Evolutionary conservation across 768 basidiomycete species (phyloP), one percentile per base, ranked within the genome.

Genomic region (Boletus speciosus): DNA sequence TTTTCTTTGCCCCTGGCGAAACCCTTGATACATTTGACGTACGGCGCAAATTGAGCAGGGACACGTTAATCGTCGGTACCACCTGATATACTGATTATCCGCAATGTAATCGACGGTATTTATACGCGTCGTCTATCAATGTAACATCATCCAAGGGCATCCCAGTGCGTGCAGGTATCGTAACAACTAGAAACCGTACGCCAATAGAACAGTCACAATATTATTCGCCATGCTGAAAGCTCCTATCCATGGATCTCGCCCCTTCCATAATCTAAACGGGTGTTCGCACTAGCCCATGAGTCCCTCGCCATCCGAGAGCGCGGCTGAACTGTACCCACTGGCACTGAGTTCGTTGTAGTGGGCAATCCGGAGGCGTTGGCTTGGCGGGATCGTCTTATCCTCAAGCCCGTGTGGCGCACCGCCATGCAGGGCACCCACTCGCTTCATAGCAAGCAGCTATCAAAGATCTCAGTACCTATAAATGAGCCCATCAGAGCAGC

Each of bases 361-460:
- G 7, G 84, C 81, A 57, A 92, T 86, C 55, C 81, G 81, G 37
- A 88, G 78, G 25, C 83, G 77, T 62, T 92, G 89, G 52, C 81
- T 81, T 1, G 89, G 89, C 15, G 90, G 89, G 34, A 90, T 79
- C 0, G 73, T 67, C 66, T 83, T 82, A 38, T 88, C 85, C 54
- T 84, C 80, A 11, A 80, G 56, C 2, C 78, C 82, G 29, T 79
- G 81, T 12, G 81, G 79, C 45, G 68, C 72, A 49, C 81, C 81
- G 39, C 79, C 81, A 31, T 75, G 77, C 47, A 82, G 63, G 41
- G 80, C 73, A 55, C 81, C 81, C 15, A 82, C 81, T 45, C 81
- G 78, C 71, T 81, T 82, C 81, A 79, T 83, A 4, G 69, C 69
- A 16, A 71, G 67, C 16, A 68, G 21, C 64, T 61, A 44, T 21